Evolutionary conservation across 2,329 filamentous ascomycete genomes (phyloP).

Genomic region (Hirsutella rhossiliensis): DNA sequence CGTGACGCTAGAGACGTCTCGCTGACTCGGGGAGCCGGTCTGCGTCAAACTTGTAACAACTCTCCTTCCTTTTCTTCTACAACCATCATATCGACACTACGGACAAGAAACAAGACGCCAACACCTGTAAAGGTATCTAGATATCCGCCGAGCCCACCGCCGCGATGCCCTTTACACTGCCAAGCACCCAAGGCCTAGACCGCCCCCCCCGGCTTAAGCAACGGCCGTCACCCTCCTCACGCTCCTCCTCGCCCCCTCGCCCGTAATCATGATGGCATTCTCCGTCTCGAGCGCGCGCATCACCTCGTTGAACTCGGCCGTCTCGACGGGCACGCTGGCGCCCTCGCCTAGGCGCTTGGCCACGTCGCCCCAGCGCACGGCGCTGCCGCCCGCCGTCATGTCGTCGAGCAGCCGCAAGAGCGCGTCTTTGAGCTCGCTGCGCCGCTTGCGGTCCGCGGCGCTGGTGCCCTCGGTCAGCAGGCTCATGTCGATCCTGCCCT

Average conservation of each 20-base stretch:
- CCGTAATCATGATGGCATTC: conserved; percentile 65
- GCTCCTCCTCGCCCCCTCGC: conserved; percentile 73
- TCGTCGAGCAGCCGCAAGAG: conserved; percentile 69
- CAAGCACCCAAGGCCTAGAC: conserved; percentile 2
- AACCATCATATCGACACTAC: too few relatives aligned
- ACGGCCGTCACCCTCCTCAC: conserved; percentile 61
- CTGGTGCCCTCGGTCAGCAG: conserved; percentile 90
- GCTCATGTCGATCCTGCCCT: conserved; percentile 94
- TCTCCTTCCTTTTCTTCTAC: too few relatives aligned
- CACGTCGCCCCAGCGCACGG: conserved; percentile 69
- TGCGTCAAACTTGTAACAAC: too few relatives aligned
- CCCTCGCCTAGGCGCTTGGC: conserved; percentile 60
- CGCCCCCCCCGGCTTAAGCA: conserved; percentile 11
- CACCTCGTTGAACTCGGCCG: conserved; percentile 70
- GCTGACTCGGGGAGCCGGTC: too few relatives aligned
- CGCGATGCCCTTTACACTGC: neutral
- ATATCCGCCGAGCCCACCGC: neutral
- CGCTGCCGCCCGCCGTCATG: conserved; percentile 54
- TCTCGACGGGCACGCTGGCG: conserved; percentile 59
- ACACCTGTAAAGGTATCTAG: too few relatives aligned
- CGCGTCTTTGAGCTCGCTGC: conserved; percentile 73
- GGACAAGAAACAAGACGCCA: too few relatives aligned
- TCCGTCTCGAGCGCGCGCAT: conserved; percentile 74
- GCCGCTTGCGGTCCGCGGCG: conserved; percentile 70
- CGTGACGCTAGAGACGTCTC: too few relatives aligned